Evolutionary conservation across 352 stramenopile genomes (phyloP), one percentile per base, ranked within the genome.

Genomic region (Blastocystis sp.): DNA sequence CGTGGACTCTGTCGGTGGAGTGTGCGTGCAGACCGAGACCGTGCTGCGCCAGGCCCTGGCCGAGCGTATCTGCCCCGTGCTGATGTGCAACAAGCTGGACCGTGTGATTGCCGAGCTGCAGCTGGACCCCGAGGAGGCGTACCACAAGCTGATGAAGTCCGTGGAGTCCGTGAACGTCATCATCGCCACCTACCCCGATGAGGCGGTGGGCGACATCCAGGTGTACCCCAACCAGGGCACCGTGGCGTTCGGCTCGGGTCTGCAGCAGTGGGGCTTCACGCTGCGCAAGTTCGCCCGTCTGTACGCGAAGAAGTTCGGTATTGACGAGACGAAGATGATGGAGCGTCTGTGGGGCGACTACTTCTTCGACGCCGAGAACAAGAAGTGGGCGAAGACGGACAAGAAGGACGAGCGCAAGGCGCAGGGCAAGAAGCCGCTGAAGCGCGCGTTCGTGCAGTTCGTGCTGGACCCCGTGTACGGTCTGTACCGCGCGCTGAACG

Each of bases 51-150:
- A 99, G 92, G 95, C 97, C 59, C 98, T 99, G 91, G 91, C 91
- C 77, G 96, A 99, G 92, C 95, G 96, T 91, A 96, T 99, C 68
- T 95, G 95, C 90, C 97, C 96, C 52, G 95, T 98, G 91, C 94
- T 99, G 48, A 98, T 99, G 96, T 94, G 99, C 62, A 99, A 99
- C 95, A 99, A 99, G 93, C 95, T 99, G 38, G 97, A 99, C 93
- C 96, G 96, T 89, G 95, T 95, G 65, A 92, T 99, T 74, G 92
- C 99, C 4, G 96, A 99, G 93, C 92, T 99, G 57, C 95, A 99
- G 91, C 93, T 99, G 61, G 94, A 96, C 90, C 95, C 96, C 28
- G 97, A 99, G 92, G 97, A 99, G 90, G 96, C 97, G 89, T 99
- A 99, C 94, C 95, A 98, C 92, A 96, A 95, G 87, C 98, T 99